Base-by-base conservation (phyloP, 768 basidiomycete genomes). In the Trametes maxima region DNA sequence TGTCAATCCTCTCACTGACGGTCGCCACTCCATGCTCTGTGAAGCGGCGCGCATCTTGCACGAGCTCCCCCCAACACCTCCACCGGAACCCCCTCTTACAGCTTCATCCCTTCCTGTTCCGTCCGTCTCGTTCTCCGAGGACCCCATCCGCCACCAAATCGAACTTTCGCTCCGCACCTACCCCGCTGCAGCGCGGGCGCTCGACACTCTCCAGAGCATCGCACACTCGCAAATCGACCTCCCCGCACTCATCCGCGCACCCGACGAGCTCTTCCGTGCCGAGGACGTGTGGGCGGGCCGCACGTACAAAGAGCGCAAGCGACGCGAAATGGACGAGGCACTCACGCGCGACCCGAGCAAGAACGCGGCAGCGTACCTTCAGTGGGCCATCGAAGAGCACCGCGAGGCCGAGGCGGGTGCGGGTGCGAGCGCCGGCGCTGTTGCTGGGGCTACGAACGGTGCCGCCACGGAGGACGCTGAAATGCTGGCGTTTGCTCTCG, bases 401-500 rank as follows among this genome's bases (percentile, higher is more conserved):
- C 62, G 67, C 51, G 65, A 71, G 60, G 68, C 67, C 51, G 63
- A 70, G 57, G 62, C 66, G 52, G 55, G 62, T 52, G 59, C 56
- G 11, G 24, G 14, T n/a, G 22, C 47, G 13, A 7, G 43, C 60
- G 58, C 50, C 54, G 54, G 62, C 56, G 22, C 62, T 54, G 28
- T 25, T 43, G n/a, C 24, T 0, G 61, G 61, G 59, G 35, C 64
- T 51, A 56, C 17, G 10, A 46, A 22, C 24, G 13, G 59, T 51
- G 54, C 67, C 70, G 78, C 57, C 5, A 77, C 54, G 3, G 69
- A 83, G 63, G 78, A 78, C 10, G 77, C 79, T 10, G 81, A 79
- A 39, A 80, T 84, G 67, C 72, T 86, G 53, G 79, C 79, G 22
- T 77, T 79, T 25, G 87, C 88, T 52, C 72, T 92, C 66, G 78